Conservation (phyloP, 352 stramenopile genomes). For the Globisporangium splendens region DNA sequence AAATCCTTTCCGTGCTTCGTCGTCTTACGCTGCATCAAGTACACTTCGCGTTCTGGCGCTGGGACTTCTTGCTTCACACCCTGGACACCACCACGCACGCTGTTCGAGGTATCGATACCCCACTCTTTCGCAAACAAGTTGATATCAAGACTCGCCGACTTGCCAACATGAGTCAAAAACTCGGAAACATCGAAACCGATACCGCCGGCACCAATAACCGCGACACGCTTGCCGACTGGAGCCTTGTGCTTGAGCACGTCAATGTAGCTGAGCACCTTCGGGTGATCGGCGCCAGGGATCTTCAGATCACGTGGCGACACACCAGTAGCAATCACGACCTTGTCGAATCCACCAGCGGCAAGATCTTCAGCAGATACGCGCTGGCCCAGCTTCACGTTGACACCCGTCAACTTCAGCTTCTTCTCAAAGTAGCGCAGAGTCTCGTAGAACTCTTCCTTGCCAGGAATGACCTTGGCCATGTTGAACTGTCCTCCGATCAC, state of each 20-base stretch:
- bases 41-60: conserved; percentile 75
- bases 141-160: conserved; percentile 64
- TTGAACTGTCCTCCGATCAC: conserved; percentile 95
- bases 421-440: conserved; percentile 94
- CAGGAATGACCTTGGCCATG: conserved; percentile 95
- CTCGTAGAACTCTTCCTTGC: conserved; percentile 98
- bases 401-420: conserved; percentile 80
- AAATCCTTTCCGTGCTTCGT: conserved; percentile 90
- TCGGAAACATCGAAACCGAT: conserved; percentile 99
- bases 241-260: conserved; percentile 92
- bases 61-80: conserved; percentile 41
- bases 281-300: conserved; percentile 87
- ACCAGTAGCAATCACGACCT: conserved; percentile 95
- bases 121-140: conserved; percentile 92
- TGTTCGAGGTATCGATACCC: conserved; percentile 90
- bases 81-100: conserved; percentile 79
- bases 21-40: conserved; percentile 94
- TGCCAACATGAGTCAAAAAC: conserved; percentile 87
- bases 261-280: conserved; percentile 93
- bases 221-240: conserved; percentile 90
- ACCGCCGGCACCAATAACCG: conserved; percentile 94
- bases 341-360: conserved; percentile 67
- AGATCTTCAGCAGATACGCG: conserved; percentile 53
- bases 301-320: conserved; percentile 87
- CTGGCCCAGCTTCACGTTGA: conserved; percentile 77